Conservation (phyloP, 768 basidiomycete species). For the Pleurotus djamor region DNA sequence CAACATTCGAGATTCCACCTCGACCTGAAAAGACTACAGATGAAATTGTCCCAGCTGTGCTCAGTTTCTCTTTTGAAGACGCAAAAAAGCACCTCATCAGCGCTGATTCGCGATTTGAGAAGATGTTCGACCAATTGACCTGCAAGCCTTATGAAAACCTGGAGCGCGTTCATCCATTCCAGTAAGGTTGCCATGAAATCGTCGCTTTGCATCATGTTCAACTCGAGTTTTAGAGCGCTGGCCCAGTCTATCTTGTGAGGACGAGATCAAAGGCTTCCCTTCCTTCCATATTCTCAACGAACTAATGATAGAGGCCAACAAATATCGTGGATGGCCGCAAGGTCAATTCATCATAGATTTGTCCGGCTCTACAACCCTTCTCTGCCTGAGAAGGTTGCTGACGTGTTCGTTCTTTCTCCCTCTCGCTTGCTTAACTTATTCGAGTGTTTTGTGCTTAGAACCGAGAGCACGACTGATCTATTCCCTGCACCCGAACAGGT, state of each 20-base stretch:
- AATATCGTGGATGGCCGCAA: slow-evolving; percentile 85
- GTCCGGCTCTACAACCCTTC: slow-evolving; percentile 70
- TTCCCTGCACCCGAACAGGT: slow-evolving; percentile 80
- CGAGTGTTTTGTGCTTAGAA: slow-evolving; percentile 12
- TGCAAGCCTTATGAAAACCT: slow-evolving; percentile 80
- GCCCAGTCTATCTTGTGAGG: slow-evolving; percentile 70
- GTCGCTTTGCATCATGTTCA: background rate
- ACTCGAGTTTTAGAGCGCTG: slow-evolving; percentile 47
- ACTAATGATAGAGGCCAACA: slow-evolving; percentile 58
- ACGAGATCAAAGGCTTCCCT: background rate
- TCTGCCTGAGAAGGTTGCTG: slow-evolving; percentile 64
- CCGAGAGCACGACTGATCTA: slow-evolving; percentile 26
- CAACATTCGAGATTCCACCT: slow-evolving; percentile 7
- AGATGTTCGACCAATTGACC: slow-evolving; percentile 58
- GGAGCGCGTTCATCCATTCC: slow-evolving; percentile 80
- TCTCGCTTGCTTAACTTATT: background rate
- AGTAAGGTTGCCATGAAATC: slow-evolving; percentile 35
- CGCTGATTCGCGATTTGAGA: slow-evolving; percentile 68
- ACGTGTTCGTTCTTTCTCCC: slow-evolving; percentile 34
- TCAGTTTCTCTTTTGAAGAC: slow-evolving; percentile 75
- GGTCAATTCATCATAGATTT: slow-evolving; percentile 81
- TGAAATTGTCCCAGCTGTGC: slow-evolving; percentile 60
- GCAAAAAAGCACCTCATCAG: slow-evolving; percentile 70
- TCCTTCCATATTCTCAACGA: background rate
- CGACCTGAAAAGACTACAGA: background rate